Conservation (phyloP, 2,329 filamentous ascomycete genomes). For the Annulohypoxylon truncatum region DNA sequence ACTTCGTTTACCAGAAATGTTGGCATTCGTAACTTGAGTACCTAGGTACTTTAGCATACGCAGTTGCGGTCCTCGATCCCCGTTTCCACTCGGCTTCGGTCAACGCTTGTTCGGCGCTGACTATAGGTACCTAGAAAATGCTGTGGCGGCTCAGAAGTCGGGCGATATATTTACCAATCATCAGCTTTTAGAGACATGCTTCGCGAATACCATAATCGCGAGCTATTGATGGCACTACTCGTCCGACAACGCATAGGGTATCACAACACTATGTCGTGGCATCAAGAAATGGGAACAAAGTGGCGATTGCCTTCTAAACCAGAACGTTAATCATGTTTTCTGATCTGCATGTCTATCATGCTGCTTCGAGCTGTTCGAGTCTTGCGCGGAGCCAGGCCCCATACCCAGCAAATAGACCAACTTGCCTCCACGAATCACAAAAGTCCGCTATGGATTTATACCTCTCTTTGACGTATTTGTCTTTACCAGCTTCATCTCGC, state of each 20-base stretch:
- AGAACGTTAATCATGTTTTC: background rate
- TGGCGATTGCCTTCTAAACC: background rate
- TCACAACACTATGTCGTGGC: background rate
- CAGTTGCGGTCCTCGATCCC: background rate
- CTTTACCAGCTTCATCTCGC: constrained; percentile 35
- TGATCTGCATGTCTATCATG: background rate
- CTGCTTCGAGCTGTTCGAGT: constrained; percentile 36
- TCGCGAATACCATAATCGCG: background rate
- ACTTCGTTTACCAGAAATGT: background rate
- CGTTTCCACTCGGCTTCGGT: background rate
- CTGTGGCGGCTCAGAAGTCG: background rate
- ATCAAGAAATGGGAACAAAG: background rate
- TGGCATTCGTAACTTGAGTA: background rate
- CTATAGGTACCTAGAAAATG: background rate
- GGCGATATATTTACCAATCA: background rate
- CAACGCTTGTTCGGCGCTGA: background rate
- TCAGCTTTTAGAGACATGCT: background rate
- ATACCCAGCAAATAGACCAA: constrained; percentile 60
- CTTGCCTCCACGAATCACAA: constrained; percentile 55
- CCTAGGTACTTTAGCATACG: background rate
- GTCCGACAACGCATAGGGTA: background rate
- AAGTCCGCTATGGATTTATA: constrained; percentile 55
- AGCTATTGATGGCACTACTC: background rate
- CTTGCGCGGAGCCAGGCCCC: constrained; percentile 56
- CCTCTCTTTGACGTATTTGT: constrained; percentile 50